These are phyloP conservation scores for Ramalina intermedia DNA, from an alignment of 495 filamentous ascomycete species.

Conservation along the genomic window DNA sequence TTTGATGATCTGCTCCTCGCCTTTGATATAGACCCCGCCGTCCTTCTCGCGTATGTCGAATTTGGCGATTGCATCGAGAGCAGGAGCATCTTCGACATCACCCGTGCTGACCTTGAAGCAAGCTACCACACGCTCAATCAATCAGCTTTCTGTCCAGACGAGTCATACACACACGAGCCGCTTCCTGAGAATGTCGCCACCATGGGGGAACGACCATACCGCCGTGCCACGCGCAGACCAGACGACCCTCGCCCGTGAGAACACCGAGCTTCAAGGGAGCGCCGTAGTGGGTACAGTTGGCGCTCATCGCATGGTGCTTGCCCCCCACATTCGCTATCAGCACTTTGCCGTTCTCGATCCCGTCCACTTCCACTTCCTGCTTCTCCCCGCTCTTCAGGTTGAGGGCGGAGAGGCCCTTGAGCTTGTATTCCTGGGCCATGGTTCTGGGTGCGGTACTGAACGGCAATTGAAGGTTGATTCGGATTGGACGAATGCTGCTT, in stretches of 20 bases:
- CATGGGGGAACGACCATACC: constrained; percentile 30
- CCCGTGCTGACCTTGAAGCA: constrained; percentile 85
- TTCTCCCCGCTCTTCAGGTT: constrained; percentile 67
- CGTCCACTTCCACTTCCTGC: constrained; percentile 78
- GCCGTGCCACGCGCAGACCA: constrained; percentile 94
- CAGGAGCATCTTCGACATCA: constrained; percentile 89
- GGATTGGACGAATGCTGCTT: neutral
- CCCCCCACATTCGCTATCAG: constrained; percentile 65
- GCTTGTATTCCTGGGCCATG: constrained; percentile 68
- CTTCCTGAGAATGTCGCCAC: neutral
- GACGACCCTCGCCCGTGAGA: constrained; percentile 60
- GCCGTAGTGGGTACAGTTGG: constrained; percentile 91
- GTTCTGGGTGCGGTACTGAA: constrained; percentile 16
- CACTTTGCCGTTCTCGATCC: constrained; percentile 70
- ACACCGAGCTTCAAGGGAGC: constrained; percentile 78
- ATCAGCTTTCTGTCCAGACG: too few relatives aligned
- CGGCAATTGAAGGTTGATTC: neutral
- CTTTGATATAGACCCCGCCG: constrained; percentile 71
- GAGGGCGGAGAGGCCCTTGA: constrained; percentile 63
- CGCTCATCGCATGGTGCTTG: constrained; percentile 59
- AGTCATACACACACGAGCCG: too few relatives aligned
- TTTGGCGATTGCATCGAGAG: constrained; percentile 62
- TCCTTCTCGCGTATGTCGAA: constrained; percentile 70
- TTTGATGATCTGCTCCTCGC: constrained; percentile 68
- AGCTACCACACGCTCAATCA: constrained; percentile 26